These are phyloP conservation scores for Clonostachys solani DNA, from an alignment of 2,329 filamentous ascomycete species.

Conservation along the genomic window DNA sequence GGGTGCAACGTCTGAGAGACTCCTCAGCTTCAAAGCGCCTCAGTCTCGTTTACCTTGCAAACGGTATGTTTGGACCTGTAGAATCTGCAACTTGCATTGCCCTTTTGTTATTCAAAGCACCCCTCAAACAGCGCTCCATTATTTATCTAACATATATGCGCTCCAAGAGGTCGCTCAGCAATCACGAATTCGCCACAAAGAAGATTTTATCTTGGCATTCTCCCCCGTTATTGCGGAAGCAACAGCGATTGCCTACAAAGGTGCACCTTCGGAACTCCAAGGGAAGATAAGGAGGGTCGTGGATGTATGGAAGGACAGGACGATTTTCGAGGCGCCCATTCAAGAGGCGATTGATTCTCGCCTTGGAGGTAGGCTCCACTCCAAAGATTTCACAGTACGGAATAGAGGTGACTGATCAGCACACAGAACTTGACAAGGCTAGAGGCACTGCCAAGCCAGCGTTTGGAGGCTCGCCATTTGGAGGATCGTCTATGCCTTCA, in stretches of 20 bases:
- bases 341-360: slow-evolving; percentile 76
- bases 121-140: slow-evolving; percentile 1
- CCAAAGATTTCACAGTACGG: not conserved
- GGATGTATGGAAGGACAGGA: slow-evolving; percentile 87
- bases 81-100: not conserved
- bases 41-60: slow-evolving; percentile 90
- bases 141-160: slow-evolving; percentile 23
- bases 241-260: slow-evolving; percentile 86
- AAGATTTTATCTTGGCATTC: slow-evolving; percentile 90
- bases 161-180: slow-evolving; percentile 81
- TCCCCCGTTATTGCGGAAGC: slow-evolving; percentile 90
- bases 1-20: slow-evolving; percentile 86
- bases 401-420: slow-evolving; percentile 13
- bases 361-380: slow-evolving; percentile 62
- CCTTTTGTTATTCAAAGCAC: no score
- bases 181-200: slow-evolving; percentile 86
- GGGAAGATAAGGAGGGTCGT: slow-evolving; percentile 83
- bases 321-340: slow-evolving; percentile 78
- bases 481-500: slow-evolving; percentile 66
- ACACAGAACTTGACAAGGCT: slow-evolving; percentile 57
- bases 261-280: slow-evolving; percentile 80
- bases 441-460: slow-evolving; percentile 46
- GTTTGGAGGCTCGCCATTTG: slow-evolving; percentile 52
- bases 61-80: slow-evolving; percentile 57
- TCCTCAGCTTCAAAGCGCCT: slow-evolving; percentile 81